Percentiles rank a stretch among this genome's conserved stretches.
These are phyloP conservation scores for Botrytis galanthina DNA, from an alignment of 2,329 filamentous ascomycete genomes.

Conservation along the genomic window DNA sequence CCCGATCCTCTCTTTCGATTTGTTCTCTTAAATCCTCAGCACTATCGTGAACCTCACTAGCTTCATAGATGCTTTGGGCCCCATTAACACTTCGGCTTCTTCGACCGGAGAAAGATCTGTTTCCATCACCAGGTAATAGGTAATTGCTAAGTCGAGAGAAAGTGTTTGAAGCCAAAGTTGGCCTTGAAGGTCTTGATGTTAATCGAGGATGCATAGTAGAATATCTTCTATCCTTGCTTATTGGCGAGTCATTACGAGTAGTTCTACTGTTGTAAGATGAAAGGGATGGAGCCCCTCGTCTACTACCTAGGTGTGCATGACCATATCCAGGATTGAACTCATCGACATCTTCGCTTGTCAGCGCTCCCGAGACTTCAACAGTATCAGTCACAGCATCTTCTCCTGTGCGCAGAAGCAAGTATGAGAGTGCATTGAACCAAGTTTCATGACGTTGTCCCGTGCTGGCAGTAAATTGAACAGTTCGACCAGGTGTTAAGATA, in stretches of 20 bases:
- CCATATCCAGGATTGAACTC: conserved; percentile 73
- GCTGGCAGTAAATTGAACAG: conserved; percentile 89
- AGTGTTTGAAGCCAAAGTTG: conserved; percentile 43
- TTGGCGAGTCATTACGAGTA: conserved; percentile 64
- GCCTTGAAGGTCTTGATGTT: conserved; percentile 32
- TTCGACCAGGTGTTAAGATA: conserved; percentile 82
- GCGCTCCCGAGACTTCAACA: conserved; percentile 55
- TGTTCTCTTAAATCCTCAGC: conserved; percentile 79
- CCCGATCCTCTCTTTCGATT: conserved; percentile 74
- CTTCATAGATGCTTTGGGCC: conserved; percentile 49
- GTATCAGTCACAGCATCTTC: conserved; percentile 57
- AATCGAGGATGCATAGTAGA: conserved; percentile 26
- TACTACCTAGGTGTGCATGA: conserved; percentile 39
- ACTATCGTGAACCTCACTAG: conserved; percentile 66
- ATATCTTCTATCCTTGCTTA: conserved; percentile 29
- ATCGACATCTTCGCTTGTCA: conserved; percentile 61
- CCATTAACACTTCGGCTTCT: conserved; percentile 49
- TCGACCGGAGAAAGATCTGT: conserved; percentile 50
- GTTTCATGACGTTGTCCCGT: conserved; percentile 95
- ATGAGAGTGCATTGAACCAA: conserved; percentile 96
- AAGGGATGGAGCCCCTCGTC: conserved; percentile 61
- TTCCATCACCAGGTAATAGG: conserved; percentile 45
- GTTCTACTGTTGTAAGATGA: conserved; percentile 79
- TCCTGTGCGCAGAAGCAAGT: conserved; percentile 77
- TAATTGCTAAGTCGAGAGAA: conserved; percentile 60